These are phyloP conservation scores for Citrullus mucosospermus DNA, from an alignment of 306 rosid genomes.

Conservation along the genomic window DNA sequence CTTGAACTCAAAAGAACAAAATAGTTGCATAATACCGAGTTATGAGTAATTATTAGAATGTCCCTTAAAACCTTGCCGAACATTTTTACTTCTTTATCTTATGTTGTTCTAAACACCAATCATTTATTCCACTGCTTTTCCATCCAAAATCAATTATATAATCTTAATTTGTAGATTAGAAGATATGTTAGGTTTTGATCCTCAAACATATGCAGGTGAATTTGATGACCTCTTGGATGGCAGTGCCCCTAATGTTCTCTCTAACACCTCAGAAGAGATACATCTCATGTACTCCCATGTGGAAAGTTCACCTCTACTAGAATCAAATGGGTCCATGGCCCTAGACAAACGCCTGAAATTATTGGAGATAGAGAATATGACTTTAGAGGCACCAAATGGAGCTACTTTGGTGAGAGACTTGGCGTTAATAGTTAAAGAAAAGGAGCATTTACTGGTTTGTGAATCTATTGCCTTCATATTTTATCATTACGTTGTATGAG, in stretches of 20 bases:
- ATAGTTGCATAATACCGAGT: not conserved
- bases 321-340: constrained; percentile 61
- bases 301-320: constrained; percentile 27
- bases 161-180: not conserved
- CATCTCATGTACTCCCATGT: constrained; percentile 30
- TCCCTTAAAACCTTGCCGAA: not conserved
- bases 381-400: constrained; percentile 64
- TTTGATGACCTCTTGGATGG: constrained; percentile 77
- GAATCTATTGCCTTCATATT: not conserved
- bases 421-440: constrained; percentile 42
- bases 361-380: constrained; percentile 60
- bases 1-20: too few relatives aligned
- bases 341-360: constrained; percentile 32
- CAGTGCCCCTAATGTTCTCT: constrained; percentile 27
- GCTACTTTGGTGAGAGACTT: constrained; percentile 56
- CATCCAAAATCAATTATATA: not conserved
- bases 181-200: constrained; percentile 2
- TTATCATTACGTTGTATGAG: not conserved
- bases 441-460: constrained; percentile 71
- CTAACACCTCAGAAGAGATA: constrained; percentile 50
- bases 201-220: constrained; percentile 50
- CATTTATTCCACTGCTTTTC: not conserved
- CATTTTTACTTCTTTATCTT: not conserved
- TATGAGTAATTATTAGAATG: not conserved
- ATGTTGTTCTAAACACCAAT: not conserved